Conservation (phyloP, 2,329 filamentous ascomycete species). For the Thielaviopsis musarum region DNA sequence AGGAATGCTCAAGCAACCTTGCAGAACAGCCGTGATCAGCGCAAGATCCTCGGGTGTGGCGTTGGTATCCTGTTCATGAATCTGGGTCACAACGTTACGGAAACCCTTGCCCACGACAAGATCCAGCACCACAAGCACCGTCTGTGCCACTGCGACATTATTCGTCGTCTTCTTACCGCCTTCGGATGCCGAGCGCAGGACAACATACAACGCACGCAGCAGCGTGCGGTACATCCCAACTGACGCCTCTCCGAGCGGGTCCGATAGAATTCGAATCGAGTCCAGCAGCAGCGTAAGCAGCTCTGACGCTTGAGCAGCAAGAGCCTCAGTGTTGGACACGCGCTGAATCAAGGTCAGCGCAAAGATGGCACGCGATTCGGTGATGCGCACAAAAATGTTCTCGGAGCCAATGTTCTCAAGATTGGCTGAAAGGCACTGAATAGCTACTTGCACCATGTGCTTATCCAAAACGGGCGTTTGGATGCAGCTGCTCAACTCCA, state of each 20-base stretch:
- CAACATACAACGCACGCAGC: slow-evolving; percentile 70
- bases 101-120: slow-evolving; percentile 69
- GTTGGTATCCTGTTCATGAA: slow-evolving; percentile 51
- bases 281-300: slow-evolving; percentile 34
- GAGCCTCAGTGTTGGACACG: slow-evolving; percentile 42
- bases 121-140: slow-evolving; percentile 64
- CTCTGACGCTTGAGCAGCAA: slow-evolving; percentile 33
- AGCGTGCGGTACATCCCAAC: slow-evolving; percentile 66
- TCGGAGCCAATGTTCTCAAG: slow-evolving; percentile 55
- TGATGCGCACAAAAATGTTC: slow-evolving; percentile 63
- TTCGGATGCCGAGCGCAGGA: slow-evolving; percentile 48
- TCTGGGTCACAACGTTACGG: slow-evolving; percentile 58
- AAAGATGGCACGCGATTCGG: slow-evolving; percentile 61
- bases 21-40: slow-evolving; percentile 73
- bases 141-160: slow-evolving; percentile 31
- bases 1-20: slow-evolving; percentile 65
- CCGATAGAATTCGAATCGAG: slow-evolving; percentile 35
- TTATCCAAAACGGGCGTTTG: slow-evolving; percentile 39
- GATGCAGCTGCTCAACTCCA: slow-evolving; percentile 61
- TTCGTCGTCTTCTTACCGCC: slow-evolving; percentile 14
- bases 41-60: slow-evolving; percentile 58
- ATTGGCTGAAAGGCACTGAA: slow-evolving; percentile 66
- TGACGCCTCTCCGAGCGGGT: slow-evolving; percentile 34
- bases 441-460: slow-evolving; percentile 56
- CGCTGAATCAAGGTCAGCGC: slow-evolving; percentile 69